phyloP scores from a whole-genome alignment of 1,139 yeast species.

The Ogataea hybrid region DNA sequence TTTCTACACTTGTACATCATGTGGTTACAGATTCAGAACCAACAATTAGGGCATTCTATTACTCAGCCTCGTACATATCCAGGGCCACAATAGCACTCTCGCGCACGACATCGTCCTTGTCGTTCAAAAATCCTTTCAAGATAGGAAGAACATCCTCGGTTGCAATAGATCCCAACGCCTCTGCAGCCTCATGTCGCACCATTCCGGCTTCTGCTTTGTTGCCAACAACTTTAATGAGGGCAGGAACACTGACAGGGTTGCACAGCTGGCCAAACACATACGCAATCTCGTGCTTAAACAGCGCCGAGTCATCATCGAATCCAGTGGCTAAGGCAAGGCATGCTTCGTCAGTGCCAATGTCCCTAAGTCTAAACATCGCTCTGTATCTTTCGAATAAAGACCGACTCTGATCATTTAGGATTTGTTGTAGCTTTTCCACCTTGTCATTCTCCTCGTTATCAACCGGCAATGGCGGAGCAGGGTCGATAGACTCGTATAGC shows the following conservation, averaged over 20 bases:
- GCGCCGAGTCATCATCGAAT: conserved; percentile 84
- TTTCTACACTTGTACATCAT: conserved; percentile 89
- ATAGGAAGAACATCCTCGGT: conserved; percentile 95
- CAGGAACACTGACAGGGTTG: conserved; percentile 89
- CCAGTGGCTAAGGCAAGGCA: conserved; percentile 90
- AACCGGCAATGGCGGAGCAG: conserved; percentile 84
- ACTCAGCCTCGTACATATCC: conserved; percentile 95
- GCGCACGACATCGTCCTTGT: conserved; percentile 85
- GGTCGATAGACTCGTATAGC: conserved; percentile 85
- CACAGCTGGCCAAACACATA: conserved; percentile 97
- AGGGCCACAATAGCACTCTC: conserved; percentile 96
- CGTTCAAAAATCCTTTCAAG: conserved; percentile 72
- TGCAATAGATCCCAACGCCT: conserved; percentile 95
- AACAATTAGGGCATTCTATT: conserved; percentile 51
- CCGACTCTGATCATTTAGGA: conserved; percentile 71
- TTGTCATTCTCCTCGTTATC: conserved; percentile 52
- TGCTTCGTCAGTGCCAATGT: conserved; percentile 90
- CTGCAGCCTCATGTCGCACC: conserved; percentile 99
- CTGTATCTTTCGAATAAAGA: conserved; percentile 93
- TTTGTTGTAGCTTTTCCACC: conserved; percentile 60
- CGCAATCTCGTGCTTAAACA: conserved; percentile 97
- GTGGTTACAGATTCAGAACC: conserved; percentile 93
- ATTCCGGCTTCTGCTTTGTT: conserved; percentile 85
- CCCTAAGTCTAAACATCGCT: conserved; percentile 98
- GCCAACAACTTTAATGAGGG: conserved; percentile 76